These are phyloP conservation scores for Monascus purpureus DNA, from an alignment of 495 filamentous ascomycete genomes.

Conservation along the genomic window DNA sequence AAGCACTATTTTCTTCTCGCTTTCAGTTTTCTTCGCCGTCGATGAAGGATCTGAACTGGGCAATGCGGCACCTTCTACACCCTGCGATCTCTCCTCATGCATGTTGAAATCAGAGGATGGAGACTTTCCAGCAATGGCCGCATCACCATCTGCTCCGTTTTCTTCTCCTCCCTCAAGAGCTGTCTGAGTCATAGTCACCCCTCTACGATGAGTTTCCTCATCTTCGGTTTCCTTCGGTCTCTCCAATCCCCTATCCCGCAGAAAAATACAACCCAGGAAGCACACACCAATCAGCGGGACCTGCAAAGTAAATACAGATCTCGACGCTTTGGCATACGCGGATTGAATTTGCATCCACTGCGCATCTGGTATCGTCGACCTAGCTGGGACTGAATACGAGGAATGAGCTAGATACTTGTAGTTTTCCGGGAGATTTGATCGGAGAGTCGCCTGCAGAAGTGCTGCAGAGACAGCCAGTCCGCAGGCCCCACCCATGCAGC, in stretches of 20 bases:
- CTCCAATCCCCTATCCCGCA: conserved; percentile 40
- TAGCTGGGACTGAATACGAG: conserved; percentile 26
- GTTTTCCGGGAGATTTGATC: conserved; percentile 26
- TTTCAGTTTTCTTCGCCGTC: too few relatives aligned
- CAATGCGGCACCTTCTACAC: too few relatives aligned
- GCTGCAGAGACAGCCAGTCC: conserved; percentile 48
- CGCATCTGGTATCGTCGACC: conserved; percentile 14
- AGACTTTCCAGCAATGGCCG: too few relatives aligned
- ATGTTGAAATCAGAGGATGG: too few relatives aligned
- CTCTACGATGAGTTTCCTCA: too few relatives aligned
- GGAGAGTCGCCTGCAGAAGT: conserved; percentile 37
- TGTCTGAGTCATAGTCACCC: too few relatives aligned
- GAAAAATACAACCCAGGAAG: conserved; percentile 35
- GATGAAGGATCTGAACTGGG: too few relatives aligned
- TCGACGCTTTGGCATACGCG: conserved; percentile 38
- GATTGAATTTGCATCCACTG: conserved; percentile 29
- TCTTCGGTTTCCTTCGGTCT: conserved; percentile 33
- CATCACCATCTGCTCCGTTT: too few relatives aligned
- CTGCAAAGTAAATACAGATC: conserved; percentile 39
- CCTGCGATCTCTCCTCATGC: too few relatives aligned
- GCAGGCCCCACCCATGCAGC: conserved; percentile 43
- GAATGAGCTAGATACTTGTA: conserved; percentile 27
- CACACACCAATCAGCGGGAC: conserved; percentile 40
- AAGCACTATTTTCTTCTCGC: too few relatives aligned
- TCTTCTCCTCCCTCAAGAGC: too few relatives aligned